These are phyloP conservation scores for Diaporthe citrichinensis DNA, from an alignment of 2,329 filamentous ascomycete species.

Conservation along the genomic window DNA sequence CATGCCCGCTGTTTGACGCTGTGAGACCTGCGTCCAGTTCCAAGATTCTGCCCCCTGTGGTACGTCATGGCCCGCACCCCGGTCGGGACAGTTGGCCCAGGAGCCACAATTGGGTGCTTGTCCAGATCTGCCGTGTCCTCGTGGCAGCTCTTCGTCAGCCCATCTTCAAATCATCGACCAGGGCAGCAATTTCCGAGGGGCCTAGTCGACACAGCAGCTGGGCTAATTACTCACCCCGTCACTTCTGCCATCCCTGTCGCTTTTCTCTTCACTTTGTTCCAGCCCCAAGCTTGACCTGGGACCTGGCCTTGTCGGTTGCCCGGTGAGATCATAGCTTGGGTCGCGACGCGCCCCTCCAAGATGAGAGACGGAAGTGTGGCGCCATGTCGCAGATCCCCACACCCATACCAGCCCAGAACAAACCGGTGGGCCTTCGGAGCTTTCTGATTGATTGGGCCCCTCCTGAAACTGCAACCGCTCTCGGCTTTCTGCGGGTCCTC, in stretches of 20 bases:
- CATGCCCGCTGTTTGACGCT: background rate
- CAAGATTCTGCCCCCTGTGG: slow-evolving; percentile 23
- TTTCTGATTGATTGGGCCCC: slow-evolving; percentile 15
- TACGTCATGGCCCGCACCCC: slow-evolving; percentile 22
- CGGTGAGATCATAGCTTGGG: slow-evolving; percentile 20
- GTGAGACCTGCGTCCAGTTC: slow-evolving; percentile 26
- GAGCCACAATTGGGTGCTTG: slow-evolving; percentile 12
- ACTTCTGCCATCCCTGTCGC: background rate
- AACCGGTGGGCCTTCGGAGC: background rate
- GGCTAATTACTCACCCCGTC: background rate
- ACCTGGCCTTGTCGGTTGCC: background rate
- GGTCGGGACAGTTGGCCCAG: slow-evolving; percentile 24
- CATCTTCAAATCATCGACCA: slow-evolving; percentile 6
- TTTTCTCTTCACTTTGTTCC: background rate
- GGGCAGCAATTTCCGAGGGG: slow-evolving; percentile 16
- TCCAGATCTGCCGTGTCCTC: slow-evolving; percentile 33
- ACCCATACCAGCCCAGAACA: slow-evolving; percentile 14
- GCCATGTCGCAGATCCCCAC: slow-evolving; percentile 25
- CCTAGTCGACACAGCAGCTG: background rate
- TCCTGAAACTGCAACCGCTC: slow-evolving; percentile 13
- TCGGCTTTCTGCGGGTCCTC: background rate
- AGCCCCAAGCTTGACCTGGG: background rate
- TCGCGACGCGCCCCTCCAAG: background rate
- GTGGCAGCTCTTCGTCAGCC: slow-evolving; percentile 15
- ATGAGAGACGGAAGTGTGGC: background rate